These are phyloP conservation scores for Trichoderma asperellum DNA, from an alignment of 2,329 filamentous ascomycete species.

Conservation along the genomic window DNA sequence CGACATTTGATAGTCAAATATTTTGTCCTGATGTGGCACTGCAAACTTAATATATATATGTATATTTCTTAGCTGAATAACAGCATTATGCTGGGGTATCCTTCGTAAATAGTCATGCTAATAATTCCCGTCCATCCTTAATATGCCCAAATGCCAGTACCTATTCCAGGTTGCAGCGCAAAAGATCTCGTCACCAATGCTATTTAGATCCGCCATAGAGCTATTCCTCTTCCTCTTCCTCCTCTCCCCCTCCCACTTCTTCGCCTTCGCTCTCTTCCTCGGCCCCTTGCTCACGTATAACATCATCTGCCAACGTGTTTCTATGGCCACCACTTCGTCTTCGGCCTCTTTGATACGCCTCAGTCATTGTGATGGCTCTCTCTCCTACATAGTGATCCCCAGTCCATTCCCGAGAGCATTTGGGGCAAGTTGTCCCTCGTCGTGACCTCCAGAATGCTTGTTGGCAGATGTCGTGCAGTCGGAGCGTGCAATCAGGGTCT, in stretches of 20 bases:
- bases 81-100: constrained; percentile 14
- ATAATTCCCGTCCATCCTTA: neutral
- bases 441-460: constrained; percentile 73
- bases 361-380: constrained; percentile 58
- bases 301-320: constrained; percentile 43
- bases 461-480: constrained; percentile 78
- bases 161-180: neutral
- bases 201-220: neutral
- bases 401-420: constrained; percentile 57
- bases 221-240: constrained; percentile 13
- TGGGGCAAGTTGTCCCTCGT: constrained; percentile 66
- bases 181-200: neutral
- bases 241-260: neutral
- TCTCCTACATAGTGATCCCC: constrained; percentile 59
- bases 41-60: no score
- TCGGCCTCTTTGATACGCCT: constrained; percentile 52
- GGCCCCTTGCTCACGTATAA: constrained; percentile 39
- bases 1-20: neutral
- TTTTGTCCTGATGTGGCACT: neutral
- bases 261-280: constrained; percentile 35
- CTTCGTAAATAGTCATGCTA: constrained; percentile 3
- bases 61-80: neutral
- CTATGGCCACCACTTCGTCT: constrained; percentile 42
- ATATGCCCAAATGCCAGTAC: neutral
- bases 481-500: constrained; percentile 66